A percentile compares a stretch with the other conserved stretches of the same genome.
These are phyloP conservation scores for Aotearoamyces nothofagi DNA, from an alignment of 2,329 filamentous ascomycete species.

Conservation along the genomic window DNA sequence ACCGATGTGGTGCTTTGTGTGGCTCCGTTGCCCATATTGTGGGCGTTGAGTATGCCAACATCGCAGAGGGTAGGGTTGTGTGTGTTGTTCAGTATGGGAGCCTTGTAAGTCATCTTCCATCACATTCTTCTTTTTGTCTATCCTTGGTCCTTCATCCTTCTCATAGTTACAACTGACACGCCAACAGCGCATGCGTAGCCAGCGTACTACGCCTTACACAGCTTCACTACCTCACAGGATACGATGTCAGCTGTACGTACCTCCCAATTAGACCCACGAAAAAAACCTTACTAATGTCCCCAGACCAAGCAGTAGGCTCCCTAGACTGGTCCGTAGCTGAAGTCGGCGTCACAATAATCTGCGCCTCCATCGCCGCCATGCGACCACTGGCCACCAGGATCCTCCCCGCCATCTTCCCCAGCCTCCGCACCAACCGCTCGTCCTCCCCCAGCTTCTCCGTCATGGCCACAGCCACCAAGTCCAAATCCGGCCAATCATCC, in stretches of 20 bases:
- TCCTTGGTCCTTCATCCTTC: neutral
- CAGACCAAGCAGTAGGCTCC: neutral
- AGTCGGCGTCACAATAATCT: neutral
- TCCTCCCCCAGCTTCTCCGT: neutral
- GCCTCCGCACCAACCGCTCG: neutral
- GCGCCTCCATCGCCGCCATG: neutral
- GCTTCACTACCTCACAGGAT: slow-evolving; percentile 1
- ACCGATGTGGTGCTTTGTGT: neutral
- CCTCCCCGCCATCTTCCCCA: neutral
- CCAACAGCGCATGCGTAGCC: neutral
- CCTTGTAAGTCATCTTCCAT: slow-evolving; percentile 1
- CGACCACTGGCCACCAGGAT: neutral
- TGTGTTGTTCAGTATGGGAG: neutral
- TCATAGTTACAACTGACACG: neutral
- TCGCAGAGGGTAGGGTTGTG: neutral
- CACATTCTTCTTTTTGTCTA: neutral
- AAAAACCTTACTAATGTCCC: neutral
- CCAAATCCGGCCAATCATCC: too few relatives aligned
- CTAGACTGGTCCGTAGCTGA: neutral
- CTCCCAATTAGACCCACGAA: neutral
- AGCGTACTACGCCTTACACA: neutral
- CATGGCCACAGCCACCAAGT: too few relatives aligned
- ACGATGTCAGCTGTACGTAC: neutral
- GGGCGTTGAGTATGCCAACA: neutral
- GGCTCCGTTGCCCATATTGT: neutral